Evolutionary conservation across 192 early-diverging fungal species (phyloP).

Genomic region (Chytriomyces confervae): DNA sequence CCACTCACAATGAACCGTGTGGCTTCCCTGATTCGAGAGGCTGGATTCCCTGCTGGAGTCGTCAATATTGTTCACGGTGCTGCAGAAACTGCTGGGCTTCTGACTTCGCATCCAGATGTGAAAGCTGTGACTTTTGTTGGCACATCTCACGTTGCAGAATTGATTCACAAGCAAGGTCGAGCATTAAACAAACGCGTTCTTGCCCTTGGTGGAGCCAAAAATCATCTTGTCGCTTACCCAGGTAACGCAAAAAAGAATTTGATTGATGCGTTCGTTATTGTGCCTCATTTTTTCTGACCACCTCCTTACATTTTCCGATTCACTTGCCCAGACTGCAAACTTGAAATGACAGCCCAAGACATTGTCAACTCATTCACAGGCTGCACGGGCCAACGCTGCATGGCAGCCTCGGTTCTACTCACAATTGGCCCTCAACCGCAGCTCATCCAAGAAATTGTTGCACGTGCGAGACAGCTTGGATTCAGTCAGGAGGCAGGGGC

Average conservation of each 20-base stretch:
- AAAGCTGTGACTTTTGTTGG: conserved; percentile 81
- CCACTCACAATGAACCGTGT: conserved; percentile 80
- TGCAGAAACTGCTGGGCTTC: conserved; percentile 57
- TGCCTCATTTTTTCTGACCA: no score
- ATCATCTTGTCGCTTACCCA: conserved; percentile 79
- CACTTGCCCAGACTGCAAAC: conserved; percentile 60
- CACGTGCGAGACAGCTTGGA: conserved; percentile 57
- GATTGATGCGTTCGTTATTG: no score
- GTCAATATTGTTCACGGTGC: conserved; percentile 78
- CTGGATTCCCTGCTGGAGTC: conserved; percentile 75
- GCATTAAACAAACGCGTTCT: conserved; percentile 71
- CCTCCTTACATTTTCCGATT: background rate
- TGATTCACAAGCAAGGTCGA: conserved; percentile 54
- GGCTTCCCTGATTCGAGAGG: conserved; percentile 36
- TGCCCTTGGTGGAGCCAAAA: conserved; percentile 71
- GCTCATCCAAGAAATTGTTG: conserved; percentile 67
- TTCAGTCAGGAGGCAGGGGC: conserved; percentile 60
- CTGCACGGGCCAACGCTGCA: conserved; percentile 80
- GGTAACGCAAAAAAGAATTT: background rate
- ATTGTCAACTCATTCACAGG: conserved; percentile 79
- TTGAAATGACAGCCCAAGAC: conserved; percentile 79
- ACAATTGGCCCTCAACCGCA: conserved; percentile 71
- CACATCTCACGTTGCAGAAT: conserved; percentile 76
- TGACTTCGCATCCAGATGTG: conserved; percentile 68
- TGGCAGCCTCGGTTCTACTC: conserved; percentile 72